These are phyloP conservation scores for Entonaema liquescens DNA, from an alignment of 495 filamentous ascomycete species.

Conservation along the genomic window DNA sequence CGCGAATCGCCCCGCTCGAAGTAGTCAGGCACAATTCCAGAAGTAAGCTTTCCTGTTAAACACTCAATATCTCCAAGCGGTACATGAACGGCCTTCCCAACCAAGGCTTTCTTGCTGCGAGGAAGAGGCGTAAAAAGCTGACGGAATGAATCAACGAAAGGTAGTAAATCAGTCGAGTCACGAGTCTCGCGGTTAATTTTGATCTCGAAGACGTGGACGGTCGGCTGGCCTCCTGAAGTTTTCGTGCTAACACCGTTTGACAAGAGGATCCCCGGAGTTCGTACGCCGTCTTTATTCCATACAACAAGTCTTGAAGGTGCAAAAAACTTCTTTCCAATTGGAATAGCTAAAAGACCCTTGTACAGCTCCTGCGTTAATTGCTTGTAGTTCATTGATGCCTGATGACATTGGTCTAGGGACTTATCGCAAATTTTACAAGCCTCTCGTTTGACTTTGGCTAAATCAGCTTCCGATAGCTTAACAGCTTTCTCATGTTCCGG, in stretches of 20 bases:
- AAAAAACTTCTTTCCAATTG: slow-evolving; percentile 83
- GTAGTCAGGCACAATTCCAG: slow-evolving; percentile 64
- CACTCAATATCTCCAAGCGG: slow-evolving; percentile 80
- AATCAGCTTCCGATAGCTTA: slow-evolving; percentile 88
- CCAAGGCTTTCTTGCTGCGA: slow-evolving; percentile 64
- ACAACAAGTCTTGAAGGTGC: slow-evolving; percentile 76
- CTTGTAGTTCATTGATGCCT: slow-evolving; percentile 79
- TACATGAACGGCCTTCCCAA: slow-evolving; percentile 69
- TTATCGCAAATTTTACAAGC: slow-evolving; percentile 82
- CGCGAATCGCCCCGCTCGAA: slow-evolving; percentile 57
- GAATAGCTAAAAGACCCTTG: slow-evolving; percentile 71
- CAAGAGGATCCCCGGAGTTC: slow-evolving; percentile 81
- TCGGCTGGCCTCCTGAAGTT: slow-evolving; percentile 66
- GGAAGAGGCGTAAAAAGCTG: slow-evolving; percentile 68
- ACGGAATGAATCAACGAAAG: slow-evolving; percentile 75
- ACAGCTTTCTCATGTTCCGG: slow-evolving; percentile 95
- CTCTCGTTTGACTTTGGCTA: slow-evolving; percentile 88
- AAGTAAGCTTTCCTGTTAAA: slow-evolving; percentile 76
- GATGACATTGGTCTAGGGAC: slow-evolving; percentile 79
- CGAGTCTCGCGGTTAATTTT: slow-evolving; percentile 66
- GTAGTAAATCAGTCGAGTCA: slow-evolving; percentile 80
- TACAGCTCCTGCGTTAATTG: slow-evolving; percentile 78
- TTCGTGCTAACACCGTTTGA: slow-evolving; percentile 70
- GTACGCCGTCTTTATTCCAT: slow-evolving; percentile 72
- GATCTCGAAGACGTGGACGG: slow-evolving; percentile 80